Evolutionary conservation across 495 filamentous ascomycete species (phyloP).

Genomic region (Aspergillus avenaceus): DNA sequence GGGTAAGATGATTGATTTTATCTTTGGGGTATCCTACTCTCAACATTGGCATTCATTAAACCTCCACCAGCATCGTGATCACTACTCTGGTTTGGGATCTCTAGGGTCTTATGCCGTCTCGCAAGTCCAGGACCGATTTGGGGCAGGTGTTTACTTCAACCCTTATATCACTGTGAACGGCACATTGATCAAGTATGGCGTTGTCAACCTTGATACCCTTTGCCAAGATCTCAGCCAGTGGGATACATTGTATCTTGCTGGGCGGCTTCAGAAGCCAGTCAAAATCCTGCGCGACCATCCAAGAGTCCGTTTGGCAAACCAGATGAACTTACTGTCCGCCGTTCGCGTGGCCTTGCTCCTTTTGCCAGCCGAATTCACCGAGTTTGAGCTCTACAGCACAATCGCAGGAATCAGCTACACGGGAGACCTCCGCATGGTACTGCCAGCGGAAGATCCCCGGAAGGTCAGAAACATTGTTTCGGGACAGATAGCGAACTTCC

Average conservation of each 20-base stretch:
- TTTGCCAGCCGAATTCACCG: constrained; percentile 77
- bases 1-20: constrained; percentile 97
- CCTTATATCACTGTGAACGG: constrained; percentile 94
- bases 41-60: constrained; percentile 98
- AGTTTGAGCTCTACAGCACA: constrained; percentile 80
- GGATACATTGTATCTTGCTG: constrained; percentile 91
- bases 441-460: constrained; percentile 82
- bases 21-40: constrained; percentile 91
- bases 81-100: constrained; percentile 84
- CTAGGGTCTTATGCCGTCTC: constrained; percentile 81
- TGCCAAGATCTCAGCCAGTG: constrained; percentile 80
- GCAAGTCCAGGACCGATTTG: constrained; percentile 78
- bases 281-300: constrained; percentile 96
- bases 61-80: constrained; percentile 78
- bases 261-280: constrained; percentile 92
- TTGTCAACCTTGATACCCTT: constrained; percentile 88
- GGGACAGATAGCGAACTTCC: constrained; percentile 86
- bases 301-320: constrained; percentile 84
- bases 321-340: constrained; percentile 89
- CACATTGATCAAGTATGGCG: constrained; percentile 94
- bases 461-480: constrained; percentile 93
- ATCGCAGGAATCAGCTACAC: constrained; percentile 91
- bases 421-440: constrained; percentile 87
- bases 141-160: constrained; percentile 96
- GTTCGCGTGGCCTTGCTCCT: constrained; percentile 84